Base-by-base conservation (phyloP, 2,329 filamentous ascomycete species). In the Fusarium heterosporum region DNA sequence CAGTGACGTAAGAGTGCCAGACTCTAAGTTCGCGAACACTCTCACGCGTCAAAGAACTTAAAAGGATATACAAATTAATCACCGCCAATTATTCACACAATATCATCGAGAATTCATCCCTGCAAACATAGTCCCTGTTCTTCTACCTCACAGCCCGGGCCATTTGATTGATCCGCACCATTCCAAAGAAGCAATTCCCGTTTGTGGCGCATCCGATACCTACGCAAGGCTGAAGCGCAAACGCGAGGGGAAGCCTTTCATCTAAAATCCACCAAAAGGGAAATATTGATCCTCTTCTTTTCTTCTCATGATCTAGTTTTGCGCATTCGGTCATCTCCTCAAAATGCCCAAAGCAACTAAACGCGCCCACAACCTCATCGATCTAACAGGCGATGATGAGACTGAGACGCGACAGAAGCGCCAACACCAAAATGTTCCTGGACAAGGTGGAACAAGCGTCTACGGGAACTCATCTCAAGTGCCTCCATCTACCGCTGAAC, bases 331-430 rank as follows among this genome's bases (percentile, higher is more conserved):
- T 8, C 28, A 4, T 9, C 28, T 29, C 3, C 8, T 26, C 46
- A 58, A 17, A 36, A 74, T 74, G 72, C 62, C 66, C 13, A 66
- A 48, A 49, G 19, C 40, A 13, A 46, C 28, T 16, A 84, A 84
- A 72, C 79, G 83, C 17, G 42, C 65, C 11, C 68, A 64, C 46
- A 75, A 78, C 29, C 71, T 78, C 36, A 72, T 83, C 58, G 81
- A 84, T 69, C 74, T 84, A 14, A 81, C 79, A 11, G 77, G 73
- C 25, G 80, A 80, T 41, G 73, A 78, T 52, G 69, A 61, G 22
- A 56, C 41, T 55, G 71, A 53, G 45, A 63, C 61, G 34, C 63
- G 48, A 45, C 49, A 61, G 49, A 78, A 78, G 59, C 72, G 76
- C 28, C 66, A 39, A 52, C 55, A 30, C 30, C 56, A 54, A 16